Evolutionary conservation across 2,329 filamentous ascomycete genomes (phyloP), one percentile per base, ranked within the genome.

Genomic region (Epichloe elymi): DNA sequence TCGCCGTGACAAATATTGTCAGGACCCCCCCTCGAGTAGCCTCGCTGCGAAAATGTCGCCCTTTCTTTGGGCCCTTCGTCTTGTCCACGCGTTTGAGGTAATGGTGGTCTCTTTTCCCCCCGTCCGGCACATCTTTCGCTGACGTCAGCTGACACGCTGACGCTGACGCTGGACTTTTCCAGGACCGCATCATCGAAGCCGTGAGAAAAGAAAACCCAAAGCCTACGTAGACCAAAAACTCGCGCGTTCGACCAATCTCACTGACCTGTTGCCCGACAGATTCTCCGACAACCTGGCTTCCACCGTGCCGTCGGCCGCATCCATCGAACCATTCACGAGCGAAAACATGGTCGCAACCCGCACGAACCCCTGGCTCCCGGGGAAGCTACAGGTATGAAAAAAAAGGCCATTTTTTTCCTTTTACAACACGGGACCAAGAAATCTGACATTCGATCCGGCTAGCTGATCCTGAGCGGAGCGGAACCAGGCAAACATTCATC

Each of bases 291-390:
- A 15, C 75, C 74, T 1, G 64, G 66, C 8, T 79, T 78, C 58
- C 75, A 79, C 54, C 70, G 70, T 54, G 69, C 68, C 3, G 76
- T 79, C 39, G 72, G 72, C 7, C 67, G 70, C n/a, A 73, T 79
- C 36, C 75, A 79, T 53, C 68, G 69, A 14, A 65, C 61, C 3
- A 68, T 79, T 38, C 63, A 79, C 57, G 74, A 78, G 54, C 60
- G 64, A 17, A 67, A 69, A 43, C 55, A 78, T 54, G 76, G 76
- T 10, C 69, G 73, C 23, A 67, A 75, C 49, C 74, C 75, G 0
- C 65, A 70, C 55, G 73, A 77, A 48, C 75, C 75, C 6, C 54
- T 79, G 10, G 67, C 69, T 0, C 74, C 67, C 1, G 76, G 76
- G 43, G 72, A 79, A 58, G 76, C 76, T 2, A 76, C 75, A 35